Percentiles rank a stretch among this genome's conserved stretches.
Evolutionary conservation across 306 rosid genomes (phyloP).

Genomic region (Cucurbita maxima): DNA sequence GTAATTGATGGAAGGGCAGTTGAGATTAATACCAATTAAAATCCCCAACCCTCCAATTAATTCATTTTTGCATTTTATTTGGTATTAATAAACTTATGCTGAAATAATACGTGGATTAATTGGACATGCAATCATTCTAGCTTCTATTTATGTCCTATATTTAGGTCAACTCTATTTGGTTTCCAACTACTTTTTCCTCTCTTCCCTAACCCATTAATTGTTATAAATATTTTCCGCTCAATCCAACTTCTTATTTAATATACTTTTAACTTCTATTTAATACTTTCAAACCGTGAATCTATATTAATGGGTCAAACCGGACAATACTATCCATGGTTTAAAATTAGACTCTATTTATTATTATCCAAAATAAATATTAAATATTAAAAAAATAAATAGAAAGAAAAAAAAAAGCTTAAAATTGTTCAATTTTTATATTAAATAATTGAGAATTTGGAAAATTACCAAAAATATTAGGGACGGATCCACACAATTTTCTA

Average conservation of each 20-base stretch:
- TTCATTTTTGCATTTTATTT: background rate
- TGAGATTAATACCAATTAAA: slow-evolving; percentile 5
- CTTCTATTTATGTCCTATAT: background rate
- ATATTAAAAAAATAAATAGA: too few relatives aligned
- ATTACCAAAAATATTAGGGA: too few relatives aligned
- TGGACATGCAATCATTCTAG: background rate
- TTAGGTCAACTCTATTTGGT: background rate
- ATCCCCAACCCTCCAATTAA: background rate
- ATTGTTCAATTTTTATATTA: too few relatives aligned
- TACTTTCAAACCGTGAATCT: too few relatives aligned
- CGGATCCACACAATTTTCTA: background rate
- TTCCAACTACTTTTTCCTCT: background rate
- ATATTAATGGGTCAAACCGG: too few relatives aligned
- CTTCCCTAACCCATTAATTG: background rate
- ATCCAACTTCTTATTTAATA: background rate
- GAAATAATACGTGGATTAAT: background rate
- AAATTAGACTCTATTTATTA: too few relatives aligned
- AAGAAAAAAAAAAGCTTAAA: too few relatives aligned
- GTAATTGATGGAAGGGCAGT: background rate
- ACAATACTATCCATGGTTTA: too few relatives aligned
- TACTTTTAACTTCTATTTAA: background rate
- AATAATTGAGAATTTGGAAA: too few relatives aligned
- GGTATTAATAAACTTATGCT: background rate
- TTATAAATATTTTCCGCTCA: background rate
- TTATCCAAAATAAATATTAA: too few relatives aligned